Evolutionary conservation across 768 basidiomycete genomes (phyloP).

Genomic region (Psilocybe subaeruginosa): DNA sequence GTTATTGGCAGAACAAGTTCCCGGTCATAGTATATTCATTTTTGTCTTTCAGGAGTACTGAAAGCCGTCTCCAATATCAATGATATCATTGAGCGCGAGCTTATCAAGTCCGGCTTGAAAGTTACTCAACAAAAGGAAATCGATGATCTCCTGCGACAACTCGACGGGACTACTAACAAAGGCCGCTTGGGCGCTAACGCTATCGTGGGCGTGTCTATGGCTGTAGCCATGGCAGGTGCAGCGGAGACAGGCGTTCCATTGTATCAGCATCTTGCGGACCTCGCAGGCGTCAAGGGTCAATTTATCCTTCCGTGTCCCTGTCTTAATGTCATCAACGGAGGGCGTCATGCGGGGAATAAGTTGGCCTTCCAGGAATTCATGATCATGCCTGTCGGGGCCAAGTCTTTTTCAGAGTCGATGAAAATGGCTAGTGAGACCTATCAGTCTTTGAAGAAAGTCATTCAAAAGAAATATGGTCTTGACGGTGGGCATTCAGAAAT

Average conservation of each 20-base stretch:
- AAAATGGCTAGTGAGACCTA: conserved; percentile 12
- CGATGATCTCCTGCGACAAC: conserved; percentile 13
- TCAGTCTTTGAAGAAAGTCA: conserved; percentile 12
- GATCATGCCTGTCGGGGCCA: conserved; percentile 16
- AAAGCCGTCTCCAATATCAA: conserved; percentile 16
- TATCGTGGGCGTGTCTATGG: conserved; percentile 15
- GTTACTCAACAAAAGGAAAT: conserved; percentile 16
- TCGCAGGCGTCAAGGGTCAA: conserved; percentile 10
- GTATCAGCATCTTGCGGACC: conserved; percentile 14
- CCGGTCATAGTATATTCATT: neutral
- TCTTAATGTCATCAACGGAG: conserved; percentile 18
- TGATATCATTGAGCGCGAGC: conserved; percentile 11
- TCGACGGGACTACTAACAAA: conserved; percentile 16
- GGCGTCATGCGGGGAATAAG: conserved; percentile 12
- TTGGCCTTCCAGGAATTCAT: conserved; percentile 14
- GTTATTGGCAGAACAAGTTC: neutral
- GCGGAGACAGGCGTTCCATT: conserved; percentile 11
- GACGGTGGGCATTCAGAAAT: conserved; percentile 5
- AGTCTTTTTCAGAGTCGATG: conserved; percentile 11
- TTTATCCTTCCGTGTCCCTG: conserved; percentile 13
- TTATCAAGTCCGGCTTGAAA: conserved; percentile 12
- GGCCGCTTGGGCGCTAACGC: conserved; percentile 14
- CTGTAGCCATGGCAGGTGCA: conserved; percentile 13
- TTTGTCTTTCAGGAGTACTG: conserved; percentile 3
- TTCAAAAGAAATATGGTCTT: conserved; percentile 11